Percentiles rank a stretch among this genome's conserved stretches.
These are phyloP conservation scores for Rubia peregrina DNA, from an alignment of 305 asterid species.

Conservation along the genomic window DNA sequence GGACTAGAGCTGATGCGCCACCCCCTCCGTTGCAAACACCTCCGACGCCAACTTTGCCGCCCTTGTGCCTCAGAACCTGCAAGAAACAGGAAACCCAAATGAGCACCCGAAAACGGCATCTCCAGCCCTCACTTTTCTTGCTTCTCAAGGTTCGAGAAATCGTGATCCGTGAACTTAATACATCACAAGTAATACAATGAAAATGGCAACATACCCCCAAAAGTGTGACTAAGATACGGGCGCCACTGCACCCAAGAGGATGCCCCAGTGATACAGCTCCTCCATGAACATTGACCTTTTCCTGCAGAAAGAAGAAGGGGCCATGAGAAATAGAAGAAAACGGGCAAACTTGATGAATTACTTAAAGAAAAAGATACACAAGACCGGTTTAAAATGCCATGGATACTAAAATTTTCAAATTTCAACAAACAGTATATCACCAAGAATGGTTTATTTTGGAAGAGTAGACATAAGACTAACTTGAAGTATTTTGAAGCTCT, in stretches of 20 bases:
- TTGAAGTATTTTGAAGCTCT: not conserved
- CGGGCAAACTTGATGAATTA: not conserved
- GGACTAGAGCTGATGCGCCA: constrained; percentile 92
- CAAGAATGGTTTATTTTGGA: not conserved
- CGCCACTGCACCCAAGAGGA: constrained; percentile 99
- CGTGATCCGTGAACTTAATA: not conserved
- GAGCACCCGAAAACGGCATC: not conserved
- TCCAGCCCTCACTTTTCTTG: not conserved
- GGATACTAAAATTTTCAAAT: not conserved
- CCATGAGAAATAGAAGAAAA: constrained; percentile 7
- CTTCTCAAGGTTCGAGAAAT: not conserved
- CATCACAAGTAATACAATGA: not conserved
- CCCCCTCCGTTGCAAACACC: constrained; percentile 99
- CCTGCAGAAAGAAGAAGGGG: constrained; percentile 39
- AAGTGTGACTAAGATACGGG: constrained; percentile 90
- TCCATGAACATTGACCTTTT: constrained; percentile 79
- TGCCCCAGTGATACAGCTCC: constrained; percentile 98
- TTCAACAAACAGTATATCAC: not conserved
- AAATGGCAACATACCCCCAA: constrained; percentile 62
- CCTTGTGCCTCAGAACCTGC: constrained; percentile 80
- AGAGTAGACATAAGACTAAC: not conserved
- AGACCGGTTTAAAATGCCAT: not conserved
- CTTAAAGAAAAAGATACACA: not conserved
- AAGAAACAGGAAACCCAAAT: not conserved
- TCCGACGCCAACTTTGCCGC: constrained; percentile 72